A percentile compares a stretch with the other conserved stretches of the same genome.
phyloP scores from a whole-genome alignment of 139 green algal genomes.

The Picocystis salinarum region DNA sequence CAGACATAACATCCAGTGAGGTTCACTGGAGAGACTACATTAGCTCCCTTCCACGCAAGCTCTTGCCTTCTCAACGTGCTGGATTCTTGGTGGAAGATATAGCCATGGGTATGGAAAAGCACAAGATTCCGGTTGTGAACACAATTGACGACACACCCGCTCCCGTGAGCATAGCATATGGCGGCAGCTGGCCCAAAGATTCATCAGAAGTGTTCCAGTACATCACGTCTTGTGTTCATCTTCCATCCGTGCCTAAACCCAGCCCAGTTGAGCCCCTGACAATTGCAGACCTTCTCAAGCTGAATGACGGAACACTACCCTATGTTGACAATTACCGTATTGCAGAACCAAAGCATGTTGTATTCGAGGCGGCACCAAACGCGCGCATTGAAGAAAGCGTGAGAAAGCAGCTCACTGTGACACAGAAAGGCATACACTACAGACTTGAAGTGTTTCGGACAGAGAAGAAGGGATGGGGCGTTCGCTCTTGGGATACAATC shows the following conservation, averaged over 20 bases:
- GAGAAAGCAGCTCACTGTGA: too few relatives aligned
- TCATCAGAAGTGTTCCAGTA: too few relatives aligned
- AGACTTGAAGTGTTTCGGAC: constrained; percentile 49
- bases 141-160: constrained; percentile 16
- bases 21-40: constrained; percentile 13
- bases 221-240: too few relatives aligned
- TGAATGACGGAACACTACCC: constrained; percentile 27
- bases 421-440: constrained; percentile 20
- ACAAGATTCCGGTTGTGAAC: constrained; percentile 29
- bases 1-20: not conserved
- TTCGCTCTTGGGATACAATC: constrained; percentile 29
- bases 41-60: not conserved
- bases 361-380: too few relatives aligned
- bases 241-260: too few relatives aligned
- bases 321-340: constrained; percentile 20
- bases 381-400: too few relatives aligned
- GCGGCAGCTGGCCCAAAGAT: too few relatives aligned
- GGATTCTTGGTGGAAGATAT: constrained; percentile 11
- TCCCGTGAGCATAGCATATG: too few relatives aligned
- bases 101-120: constrained; percentile 12
- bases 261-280: too few relatives aligned
- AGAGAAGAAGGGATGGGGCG: constrained; percentile 26
- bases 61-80: too few relatives aligned
- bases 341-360: too few relatives aligned
- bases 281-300: too few relatives aligned